These are phyloP conservation scores for Leersia perrieri DNA, from an alignment of 176 grass and related monocot genomes.

Conservation along the genomic window DNA sequence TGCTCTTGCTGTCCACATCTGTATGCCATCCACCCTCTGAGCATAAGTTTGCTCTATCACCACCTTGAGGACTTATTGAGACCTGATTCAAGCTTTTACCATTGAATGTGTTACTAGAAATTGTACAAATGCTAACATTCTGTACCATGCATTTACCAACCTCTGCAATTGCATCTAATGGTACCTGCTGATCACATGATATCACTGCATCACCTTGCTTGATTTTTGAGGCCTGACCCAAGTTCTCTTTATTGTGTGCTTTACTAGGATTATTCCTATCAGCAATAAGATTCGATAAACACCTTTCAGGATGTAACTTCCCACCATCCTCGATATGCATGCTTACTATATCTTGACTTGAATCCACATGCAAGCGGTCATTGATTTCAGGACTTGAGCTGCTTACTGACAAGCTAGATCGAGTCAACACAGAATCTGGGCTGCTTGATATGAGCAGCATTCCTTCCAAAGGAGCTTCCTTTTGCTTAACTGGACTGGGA, in stretches of 20 bases:
- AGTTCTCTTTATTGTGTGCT: slow-evolving; percentile 7
- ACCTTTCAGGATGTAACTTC: neutral
- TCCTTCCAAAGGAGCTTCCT: slow-evolving; percentile 13
- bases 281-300: neutral
- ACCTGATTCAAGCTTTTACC: neutral
- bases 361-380: slow-evolving; percentile 31
- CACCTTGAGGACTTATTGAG: neutral
- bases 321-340: neutral
- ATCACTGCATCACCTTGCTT: slow-evolving; percentile 11
- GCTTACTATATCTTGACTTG: slow-evolving; percentile 31
- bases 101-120: slow-evolving; percentile 19
- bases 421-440: slow-evolving; percentile 49
- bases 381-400: slow-evolving; percentile 33
- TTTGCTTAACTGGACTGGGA: slow-evolving; percentile 28
- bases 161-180: slow-evolving; percentile 2
- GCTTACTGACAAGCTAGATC: slow-evolving; percentile 31
- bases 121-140: neutral
- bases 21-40: neutral
- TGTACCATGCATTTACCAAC: slow-evolving; percentile 10
- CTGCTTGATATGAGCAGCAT: slow-evolving; percentile 35
- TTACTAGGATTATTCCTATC: slow-evolving; percentile 6
- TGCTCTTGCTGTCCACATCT: slow-evolving; percentile 12
- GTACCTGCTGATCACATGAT: slow-evolving; percentile 8
- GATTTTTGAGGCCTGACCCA: slow-evolving; percentile 2
- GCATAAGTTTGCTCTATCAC: neutral